These are phyloP conservation scores for Cladosporium sp. DNA, from an alignment of 2,329 filamentous ascomycete species.

Conservation along the genomic window DNA sequence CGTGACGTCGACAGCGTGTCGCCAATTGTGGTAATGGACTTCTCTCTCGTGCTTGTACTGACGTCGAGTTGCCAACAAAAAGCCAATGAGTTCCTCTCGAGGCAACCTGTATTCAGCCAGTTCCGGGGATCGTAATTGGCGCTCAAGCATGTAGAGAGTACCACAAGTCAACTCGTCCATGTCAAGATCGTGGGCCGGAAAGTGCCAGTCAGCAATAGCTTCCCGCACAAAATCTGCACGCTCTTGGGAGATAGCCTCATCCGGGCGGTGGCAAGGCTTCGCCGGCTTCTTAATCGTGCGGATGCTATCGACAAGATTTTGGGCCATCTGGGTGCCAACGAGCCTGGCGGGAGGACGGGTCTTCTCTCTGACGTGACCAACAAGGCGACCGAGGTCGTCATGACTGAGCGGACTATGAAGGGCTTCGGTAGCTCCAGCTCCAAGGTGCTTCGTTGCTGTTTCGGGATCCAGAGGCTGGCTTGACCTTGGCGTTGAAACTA, in stretches of 20 bases:
- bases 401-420: constrained; percentile 75
- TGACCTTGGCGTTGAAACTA: constrained; percentile 14
- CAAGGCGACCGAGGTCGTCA: constrained; percentile 47
- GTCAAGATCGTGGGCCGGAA: constrained; percentile 83
- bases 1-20: constrained; percentile 93
- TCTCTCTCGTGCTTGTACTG: constrained; percentile 76
- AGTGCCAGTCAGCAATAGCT: constrained; percentile 78
- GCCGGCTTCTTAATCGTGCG: constrained; percentile 25
- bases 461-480: constrained; percentile 18
- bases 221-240: constrained; percentile 61
- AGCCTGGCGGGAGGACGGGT: constrained; percentile 32
- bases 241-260: constrained; percentile 68
- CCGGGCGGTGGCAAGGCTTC: constrained; percentile 43
- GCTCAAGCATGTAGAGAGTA: constrained; percentile 84
- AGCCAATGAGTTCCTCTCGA: constrained; percentile 69
- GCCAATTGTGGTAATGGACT: constrained; percentile 84
- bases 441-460: constrained; percentile 61
- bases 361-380: constrained; percentile 36
- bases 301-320: constrained; percentile 35
- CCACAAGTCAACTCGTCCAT: constrained; percentile 89
- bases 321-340: constrained; percentile 36
- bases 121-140: constrained; percentile 80
- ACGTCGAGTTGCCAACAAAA: constrained; percentile 82
- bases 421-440: constrained; percentile 84
- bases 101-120: constrained; percentile 62